phyloP scores from a whole-genome alignment of 139 green algal genomes.

The Coccomyxa sp. region DNA sequence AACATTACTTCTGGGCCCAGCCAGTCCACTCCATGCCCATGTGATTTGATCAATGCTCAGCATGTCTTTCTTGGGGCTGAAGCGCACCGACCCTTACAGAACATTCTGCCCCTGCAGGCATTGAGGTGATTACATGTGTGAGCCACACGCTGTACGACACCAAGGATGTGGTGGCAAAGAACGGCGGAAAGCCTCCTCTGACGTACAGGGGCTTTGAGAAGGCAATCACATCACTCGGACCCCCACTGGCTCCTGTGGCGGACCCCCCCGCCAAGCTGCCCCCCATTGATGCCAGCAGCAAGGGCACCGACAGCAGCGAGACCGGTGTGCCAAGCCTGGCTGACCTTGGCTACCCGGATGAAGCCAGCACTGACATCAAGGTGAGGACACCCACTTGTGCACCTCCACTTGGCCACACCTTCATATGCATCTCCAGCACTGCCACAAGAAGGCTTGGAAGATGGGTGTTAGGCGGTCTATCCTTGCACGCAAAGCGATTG shows the following conservation, averaged over 20 bases:
- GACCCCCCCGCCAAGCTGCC: conserved; percentile 48
- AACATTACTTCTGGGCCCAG: neutral
- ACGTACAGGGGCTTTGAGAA: conserved; percentile 71
- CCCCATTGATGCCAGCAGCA: conserved; percentile 13
- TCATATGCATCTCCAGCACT: no score
- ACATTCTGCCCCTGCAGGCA: conserved; percentile 1
- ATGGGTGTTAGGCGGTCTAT: no score
- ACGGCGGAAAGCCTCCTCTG: conserved; percentile 51
- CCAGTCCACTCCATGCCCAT: neutral
- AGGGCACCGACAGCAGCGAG: neutral
- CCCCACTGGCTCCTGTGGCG: conserved; percentile 29
- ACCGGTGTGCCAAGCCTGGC: conserved; percentile 50
- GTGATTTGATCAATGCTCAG: no score
- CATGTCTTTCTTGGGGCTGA: no score
- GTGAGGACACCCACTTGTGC: conserved; percentile 10
- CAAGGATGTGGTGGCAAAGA: conserved; percentile 40
- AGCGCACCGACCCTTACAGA: no score
- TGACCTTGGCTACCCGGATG: conserved; percentile 55
- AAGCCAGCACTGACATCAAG: conserved; percentile 55
- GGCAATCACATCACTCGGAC: conserved; percentile 51
- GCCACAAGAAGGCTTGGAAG: no score
- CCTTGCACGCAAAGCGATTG: no score
- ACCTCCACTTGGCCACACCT: no score
- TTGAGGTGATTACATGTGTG: conserved; percentile 47
- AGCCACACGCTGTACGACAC: conserved; percentile 86